These are phyloP conservation scores for Hippophae rhamnoides DNA, from an alignment of 306 rosid species.

Conservation along the genomic window DNA sequence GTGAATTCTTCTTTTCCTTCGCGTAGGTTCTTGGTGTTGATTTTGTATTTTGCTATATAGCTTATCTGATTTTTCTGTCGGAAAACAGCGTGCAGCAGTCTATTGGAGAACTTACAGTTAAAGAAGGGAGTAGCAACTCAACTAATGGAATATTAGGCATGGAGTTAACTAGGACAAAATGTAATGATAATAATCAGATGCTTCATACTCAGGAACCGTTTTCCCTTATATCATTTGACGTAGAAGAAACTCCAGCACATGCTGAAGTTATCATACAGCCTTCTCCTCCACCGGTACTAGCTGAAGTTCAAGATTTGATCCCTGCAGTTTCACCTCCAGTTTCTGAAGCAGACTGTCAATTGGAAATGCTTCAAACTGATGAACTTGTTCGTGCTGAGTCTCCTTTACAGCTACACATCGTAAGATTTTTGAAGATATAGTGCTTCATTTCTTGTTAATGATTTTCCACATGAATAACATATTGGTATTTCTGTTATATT, in stretches of 20 bases:
- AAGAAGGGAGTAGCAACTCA: constrained; percentile 30
- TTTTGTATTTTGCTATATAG: constrained; percentile 7
- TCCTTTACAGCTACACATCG: constrained; percentile 77
- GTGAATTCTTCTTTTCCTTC: constrained; percentile 1
- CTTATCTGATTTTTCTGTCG: constrained; percentile 17
- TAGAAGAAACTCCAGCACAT: constrained; percentile 36
- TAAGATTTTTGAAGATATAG: constrained; percentile 33
- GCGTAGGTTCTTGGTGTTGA: background rate
- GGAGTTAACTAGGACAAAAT: constrained; percentile 24
- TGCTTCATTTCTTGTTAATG: constrained; percentile 1
- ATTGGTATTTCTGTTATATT: constrained; percentile 6
- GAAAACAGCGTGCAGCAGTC: constrained; percentile 48
- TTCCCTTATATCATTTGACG: constrained; percentile 82
- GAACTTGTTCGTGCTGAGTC: constrained; percentile 50
- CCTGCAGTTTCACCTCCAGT: constrained; percentile 56
- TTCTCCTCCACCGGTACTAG: constrained; percentile 90
- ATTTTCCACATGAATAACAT: constrained; percentile 2
- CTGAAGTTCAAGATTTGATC: constrained; percentile 75
- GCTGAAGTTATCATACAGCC: constrained; percentile 71
- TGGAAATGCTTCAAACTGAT: constrained; percentile 38
- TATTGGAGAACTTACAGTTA: constrained; percentile 26
- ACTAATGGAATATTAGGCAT: constrained; percentile 32
- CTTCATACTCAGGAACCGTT: constrained; percentile 33
- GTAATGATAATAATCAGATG: constrained; percentile 27
- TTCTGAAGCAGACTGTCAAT: constrained; percentile 37